Percentiles rank a stretch among this genome's conserved stretches.
Evolutionary conservation across 805 yeast genomes (phyloP).

Genomic region (Ogataea allantospora): DNA sequence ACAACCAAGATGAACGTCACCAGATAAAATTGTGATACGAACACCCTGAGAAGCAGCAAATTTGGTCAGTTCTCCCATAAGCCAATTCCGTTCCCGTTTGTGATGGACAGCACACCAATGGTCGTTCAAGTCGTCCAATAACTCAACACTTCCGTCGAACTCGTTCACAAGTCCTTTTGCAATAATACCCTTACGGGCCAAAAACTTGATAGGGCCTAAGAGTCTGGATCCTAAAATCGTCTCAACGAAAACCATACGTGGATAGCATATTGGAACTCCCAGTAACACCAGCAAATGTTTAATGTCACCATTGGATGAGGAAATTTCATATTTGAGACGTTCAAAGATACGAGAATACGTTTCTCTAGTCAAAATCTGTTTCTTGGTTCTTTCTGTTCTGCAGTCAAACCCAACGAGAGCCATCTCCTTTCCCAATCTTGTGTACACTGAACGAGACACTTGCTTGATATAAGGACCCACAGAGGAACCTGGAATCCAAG

Average conservation of each 20-base stretch:
- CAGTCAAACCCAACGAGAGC: conserved; percentile 84
- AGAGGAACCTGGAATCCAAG: conserved; percentile 62
- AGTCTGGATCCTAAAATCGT: conserved; percentile 60
- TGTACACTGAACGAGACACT: conserved; percentile 63
- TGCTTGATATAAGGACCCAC: conserved; percentile 71
- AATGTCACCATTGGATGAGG: conserved; percentile 47
- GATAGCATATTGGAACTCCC: conserved; percentile 95
- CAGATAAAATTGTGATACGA: conserved; percentile 81
- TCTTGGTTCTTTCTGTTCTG: conserved; percentile 79
- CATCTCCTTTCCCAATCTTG: conserved; percentile 71
- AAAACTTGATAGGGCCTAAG: conserved; percentile 60
- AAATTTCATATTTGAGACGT: conserved; percentile 57
- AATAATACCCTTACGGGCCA: conserved; percentile 61
- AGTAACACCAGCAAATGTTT: conserved; percentile 80
- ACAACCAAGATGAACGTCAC: conserved; percentile 91
- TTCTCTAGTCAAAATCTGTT: conserved; percentile 49
- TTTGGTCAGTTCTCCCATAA: conserved; percentile 59
- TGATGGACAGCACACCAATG: conserved; percentile 95
- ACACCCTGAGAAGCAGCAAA: conserved; percentile 65
- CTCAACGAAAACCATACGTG: conserved; percentile 91
- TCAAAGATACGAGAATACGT: conserved; percentile 63
- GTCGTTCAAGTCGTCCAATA: conserved; percentile 89
- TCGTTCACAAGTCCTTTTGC: conserved; percentile 80
- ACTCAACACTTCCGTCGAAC: conserved; percentile 88
- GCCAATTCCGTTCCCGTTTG: conserved; percentile 75